phyloP scores from a whole-genome alignment of 345 rosid genomes.

The Dovyalis caffra region DNA sequence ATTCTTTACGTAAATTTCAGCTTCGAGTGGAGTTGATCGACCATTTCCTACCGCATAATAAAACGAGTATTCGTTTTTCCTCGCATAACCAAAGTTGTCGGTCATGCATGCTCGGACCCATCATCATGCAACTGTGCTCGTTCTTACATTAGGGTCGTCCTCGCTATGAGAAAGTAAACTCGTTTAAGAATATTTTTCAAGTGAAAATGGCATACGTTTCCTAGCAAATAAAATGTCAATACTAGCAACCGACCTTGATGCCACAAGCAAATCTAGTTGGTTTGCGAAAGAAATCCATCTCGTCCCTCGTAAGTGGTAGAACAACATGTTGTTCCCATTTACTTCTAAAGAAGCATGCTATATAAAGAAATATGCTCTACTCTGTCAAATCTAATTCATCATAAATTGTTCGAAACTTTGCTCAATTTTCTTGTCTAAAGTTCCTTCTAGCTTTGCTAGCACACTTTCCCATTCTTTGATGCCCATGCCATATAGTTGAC shows the following conservation, averaged over 20 bases:
- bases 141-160: conserved; percentile 81
- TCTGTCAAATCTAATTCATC: too few relatives aligned
- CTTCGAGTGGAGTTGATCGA: conserved; percentile 8
- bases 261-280: conserved; percentile 46
- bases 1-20: conserved; percentile 21
- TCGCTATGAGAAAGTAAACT: conserved; percentile 23
- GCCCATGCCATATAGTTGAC: too few relatives aligned
- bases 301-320: conserved; percentile 45
- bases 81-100: neutral
- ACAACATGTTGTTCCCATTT: too few relatives aligned
- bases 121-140: conserved; percentile 70
- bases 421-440: too few relatives aligned
- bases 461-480: too few relatives aligned
- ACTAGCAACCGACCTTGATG: conserved; percentile 52
- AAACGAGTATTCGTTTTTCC: neutral
- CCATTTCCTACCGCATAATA: neutral
- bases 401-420: too few relatives aligned
- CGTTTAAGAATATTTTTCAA: neutral
- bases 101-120: conserved; percentile 64
- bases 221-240: neutral
- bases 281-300: conserved; percentile 71
- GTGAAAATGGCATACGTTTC: neutral
- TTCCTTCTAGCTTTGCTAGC: too few relatives aligned
- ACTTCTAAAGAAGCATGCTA: too few relatives aligned
- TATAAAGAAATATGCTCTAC: too few relatives aligned